Base-by-base conservation (phyloP, 2,329 filamentous ascomycete species). In the Pseudogymnoascus sp. region DNA sequence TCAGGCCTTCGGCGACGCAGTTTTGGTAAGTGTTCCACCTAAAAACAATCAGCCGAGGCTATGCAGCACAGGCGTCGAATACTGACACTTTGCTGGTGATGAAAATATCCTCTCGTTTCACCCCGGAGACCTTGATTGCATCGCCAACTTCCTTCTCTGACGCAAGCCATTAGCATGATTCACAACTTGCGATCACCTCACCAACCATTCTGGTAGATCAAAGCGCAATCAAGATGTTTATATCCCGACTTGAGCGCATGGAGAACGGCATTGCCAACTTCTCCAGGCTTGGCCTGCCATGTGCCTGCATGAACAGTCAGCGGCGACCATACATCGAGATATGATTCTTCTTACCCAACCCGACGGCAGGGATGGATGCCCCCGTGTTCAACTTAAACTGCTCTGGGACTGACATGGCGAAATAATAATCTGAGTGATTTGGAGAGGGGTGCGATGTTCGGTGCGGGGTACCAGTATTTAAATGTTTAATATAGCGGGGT, bases 241-340 rank as follows among this genome's bases (percentile, higher is more conserved):
- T 87, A 91, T 23, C 87, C 88, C 10, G 84, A 75, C 62, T 82
- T 80, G 68, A 91, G 85, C 36, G 89, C 88, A 64, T 75, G 79
- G 67, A 86, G 82, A n/a, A 79, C 75, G 3, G 73, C 72, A 51
- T 75, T 69, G 64, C 79, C 77, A 19, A 80, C 79, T 66, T 81
- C 77, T 60, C 76, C 70, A 62, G 71, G 77, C 10, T 45, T 36
- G 13, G 64, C 62, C 21, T 64, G 62, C 62, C 64, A 65, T 19
- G 61, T 64, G 36, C 63, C 63, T 62, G 14, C 28, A 34, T 14
- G 16, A 45, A 23, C 23, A 31, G 45, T 41, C 23, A 60, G 34
- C 19, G 13, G 4, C 2, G 13, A 28, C 23, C 6, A 8, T 41
- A 41, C 36, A 61, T n/a, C 16, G 23, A 36, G 37, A 8, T 62